Base-by-base conservation (phyloP, 805 yeast genomes). In the Lachancea kluyveri region DNA sequence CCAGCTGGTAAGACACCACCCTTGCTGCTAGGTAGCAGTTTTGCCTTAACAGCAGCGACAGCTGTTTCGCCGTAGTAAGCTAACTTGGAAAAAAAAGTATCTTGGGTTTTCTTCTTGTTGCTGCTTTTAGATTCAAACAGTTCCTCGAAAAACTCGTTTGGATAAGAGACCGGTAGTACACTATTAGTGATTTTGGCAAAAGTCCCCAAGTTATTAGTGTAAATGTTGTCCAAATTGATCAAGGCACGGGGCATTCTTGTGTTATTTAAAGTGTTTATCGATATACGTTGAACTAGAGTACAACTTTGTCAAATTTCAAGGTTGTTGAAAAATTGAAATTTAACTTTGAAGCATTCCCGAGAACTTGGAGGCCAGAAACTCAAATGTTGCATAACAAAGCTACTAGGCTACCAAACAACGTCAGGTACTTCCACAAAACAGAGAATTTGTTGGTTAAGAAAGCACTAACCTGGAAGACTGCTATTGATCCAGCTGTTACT, bases 31-130 rank as follows among this genome's bases (percentile, higher is more conserved):
- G 60, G 45, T 13, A 72, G 63, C 35, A 67, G 65, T 32, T 69
- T 59, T 34, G 81, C 79, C 39, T 77, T 76, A 29, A 86, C 60
- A 4, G 77, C 79, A 10, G 92, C 95, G 4, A 86, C 90, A 6
- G 95, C 86, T 5, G 82, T 71, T 48, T 81, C 95, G 29, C 79
- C 71, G 55, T 68, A 80, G 57, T 66, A 82, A 0, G 79, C 82
- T 34, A 49, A 26, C 30, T 48, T 46, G 19, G 46, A 38, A 29
- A 48, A 54, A 26, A 36, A 47, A 5, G 48, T 40, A 8, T 36
- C 45, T 17, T 45, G 41, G 9, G 31, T 19, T 24, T 38, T 35
- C 24, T 36, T 31, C 6, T 34, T 31, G 8, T 36, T 27, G 2
- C 30, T 27, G 23, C 26, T 38, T 8, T 40, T 33, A 15, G 45